Evolutionary conservation across 2,329 filamentous ascomycete genomes (phyloP), one percentile per base, ranked within the genome.

Genomic region (Ceratocystis cubensis): DNA sequence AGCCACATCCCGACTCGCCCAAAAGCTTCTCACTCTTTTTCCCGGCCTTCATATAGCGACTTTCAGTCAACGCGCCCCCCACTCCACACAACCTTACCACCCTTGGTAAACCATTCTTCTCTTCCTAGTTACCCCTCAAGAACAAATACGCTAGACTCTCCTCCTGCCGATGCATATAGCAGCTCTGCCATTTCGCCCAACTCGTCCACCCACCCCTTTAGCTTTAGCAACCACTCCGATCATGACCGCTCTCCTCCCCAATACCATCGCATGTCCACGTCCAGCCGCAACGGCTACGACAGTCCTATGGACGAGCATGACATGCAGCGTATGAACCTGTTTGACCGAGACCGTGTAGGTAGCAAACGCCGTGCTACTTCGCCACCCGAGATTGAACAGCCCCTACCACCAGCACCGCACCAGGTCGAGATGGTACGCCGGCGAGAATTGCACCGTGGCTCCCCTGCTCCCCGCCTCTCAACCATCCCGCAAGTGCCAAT

Each of bases 311-410:
- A 77, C 7, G 78, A 76, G 69, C 79, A 78, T 66, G 78, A 80
- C 1, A 75, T 73, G 64, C 71, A 71, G 45, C 71, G 70, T 1
- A 70, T 70, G 20, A 76, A 78, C 20, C 79, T 81, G n/a, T 76
- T 75, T 71, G 80, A 81, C 83, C 8, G 81, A 83, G 73, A 79
- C 72, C 72, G 78, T 69, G 70, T 80, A 7, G 80, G 81, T 5
- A 79, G 79, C 68, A 85, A 85, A 74, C 78, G 82, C 61, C 77
- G 82, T 48, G 82, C 82, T 1, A 81, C 81, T 0, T 84, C 82
- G 30, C 82, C 82, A 0, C 79, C 78, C 0, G 75, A 76, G 2
- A 80, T 81, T 10, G 81, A 83, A 33, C 72, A 76, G 5, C 71
- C 75, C 20, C 70, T 77, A n/a, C 75, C 76, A 66, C 74, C 71